Base-by-base conservation (phyloP, 805 yeast species). In the Pichia rugopelliculosa region DNA sequence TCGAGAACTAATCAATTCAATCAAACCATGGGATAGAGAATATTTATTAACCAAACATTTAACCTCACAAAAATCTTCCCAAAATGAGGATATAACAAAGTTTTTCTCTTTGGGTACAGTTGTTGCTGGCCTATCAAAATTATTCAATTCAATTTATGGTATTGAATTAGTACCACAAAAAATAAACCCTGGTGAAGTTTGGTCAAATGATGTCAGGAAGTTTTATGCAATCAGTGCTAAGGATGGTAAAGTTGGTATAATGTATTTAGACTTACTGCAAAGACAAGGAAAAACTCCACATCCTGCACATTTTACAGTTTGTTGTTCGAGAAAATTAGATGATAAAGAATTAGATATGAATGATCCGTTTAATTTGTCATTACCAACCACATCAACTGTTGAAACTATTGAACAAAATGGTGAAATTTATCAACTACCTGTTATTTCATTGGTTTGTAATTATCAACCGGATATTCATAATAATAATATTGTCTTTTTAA, bases 261-360 rank as follows among this genome's bases (percentile, higher is more conserved):
- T 93, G 23, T 93, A 93, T 61, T 77, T 95, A 56, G 99, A 93
- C 62, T 71, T 93, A 45, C 87, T 91, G 71, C 83, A 84, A 53
- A 74, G 96, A 46, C 73, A 72, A 9, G 83, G 84, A 13, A 86
- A 86, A 63, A 78, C 85, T 1, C 81, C 87, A 1, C 80, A 84
- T 49, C 97, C 99, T 1, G 95, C 98, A 0, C 99, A 93, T 66
- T 93, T 87, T 67, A 93, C 98, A 0, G 87, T 93, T 8, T 88
- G 93, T 52, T 93, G 98, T 59, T 87, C 96, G n/a, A 75, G 98
- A 55, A 78, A 80, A 58, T 76, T 88, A 15, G 80, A 81, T 56
- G 72, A 74, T 0, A 75, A 73, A 45, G 84, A 80, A 56, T 61
- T 67, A 46, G 64, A 61, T 39, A 67, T 64, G 8, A 72, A 72